Evolutionary conservation across 306 rosid species (phyloP), one percentile per base, ranked within the genome.

Genomic region (Cucumis melo): DNA sequence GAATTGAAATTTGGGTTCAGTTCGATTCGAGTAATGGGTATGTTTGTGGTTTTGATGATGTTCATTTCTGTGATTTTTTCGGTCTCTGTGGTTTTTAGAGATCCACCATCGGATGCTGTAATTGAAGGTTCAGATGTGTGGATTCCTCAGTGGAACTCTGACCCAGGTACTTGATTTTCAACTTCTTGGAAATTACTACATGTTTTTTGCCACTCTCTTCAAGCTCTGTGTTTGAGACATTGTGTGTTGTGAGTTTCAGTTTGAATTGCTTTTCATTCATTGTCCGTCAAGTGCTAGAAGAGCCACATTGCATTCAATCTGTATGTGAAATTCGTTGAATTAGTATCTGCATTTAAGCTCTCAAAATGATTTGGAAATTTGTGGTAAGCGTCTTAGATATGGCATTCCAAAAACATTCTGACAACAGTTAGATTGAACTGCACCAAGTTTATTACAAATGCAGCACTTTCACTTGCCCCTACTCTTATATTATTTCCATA

Each of bases 21-120:
- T 34, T 73, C 84, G 76, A 87, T 91, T 85, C 89, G 83, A 72
- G 24, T 85, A 53, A 80, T 89, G 93, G 95, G 88, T 42, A 74
- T 91, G 81, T 82, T 89, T 63, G 82, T 91, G 15, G 85, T 87
- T 66, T 65, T 84, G 23, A 74, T 89, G 84, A 85, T 93, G 81
- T 78, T 93, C 61, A 66, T 87, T 54, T 93, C 98, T 20, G 96
- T 87, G 0, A 15, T 93, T 79, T 91, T 93, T 81, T 93, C 98
- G 0, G 86, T 88, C 64, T 84, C 91, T 24, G 81, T 88, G 20
- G 88, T 93, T 80, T 87, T 92, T 62, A 87, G 84, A 67, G 97
- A 88, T 81, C 97, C 93, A 3, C 97, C 97, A 19, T 90, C 93
- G 0, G 91, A 92, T 85, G 89, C 80, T 17, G 89, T 86, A 15